Evolutionary conservation across 768 basidiomycete genomes (phyloP), one percentile per base, ranked within the genome.

Genomic region (Boletus insuetus): DNA sequence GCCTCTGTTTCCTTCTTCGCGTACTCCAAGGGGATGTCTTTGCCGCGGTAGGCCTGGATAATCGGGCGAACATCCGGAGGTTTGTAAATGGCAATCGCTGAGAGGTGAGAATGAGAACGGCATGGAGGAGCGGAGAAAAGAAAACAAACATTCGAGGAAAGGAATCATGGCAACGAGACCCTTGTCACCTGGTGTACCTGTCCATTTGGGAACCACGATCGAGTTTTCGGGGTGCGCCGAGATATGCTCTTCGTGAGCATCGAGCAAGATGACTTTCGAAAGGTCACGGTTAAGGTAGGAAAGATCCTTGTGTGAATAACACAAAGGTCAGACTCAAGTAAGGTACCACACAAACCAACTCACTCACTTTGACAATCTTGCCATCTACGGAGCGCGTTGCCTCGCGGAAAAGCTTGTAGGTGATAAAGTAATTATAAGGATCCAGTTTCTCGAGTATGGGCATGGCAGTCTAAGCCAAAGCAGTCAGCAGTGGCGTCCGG

Each of bases 201-300:
- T 82, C 97, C 97, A 99, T 60, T 86, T 85, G 17, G 87, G 84
- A 35, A 98, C 64, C 46, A 92, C 74, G 53, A 98, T 79, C 1
- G 92, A 82, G 63, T 98, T 98, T 64, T 97, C 93, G 5, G 90
- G 93, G 59, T 98, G 90, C 0, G 87, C 79, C 35, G 77, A 73
- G 19, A 82, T 78, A 64, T 94, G 92, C 32, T 93, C 90, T 7
- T 87, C 75, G 59, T 89, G 75, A 1, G 94, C 90, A 68, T 98
- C 97, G 31, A 99, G 80, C 29, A 90, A 66, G 64, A 98, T 77
- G 46, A 95, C 93, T 75, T 92, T 94, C 48, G 86, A 87, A 7
- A 96, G 83, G 68, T 95, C 92, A 46, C 97, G 89, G 73, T 98
- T 98, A 32, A 99, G 81, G 71, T 94, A 98, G 1, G 93, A 89